Percentiles rank a stretch among this genome's conserved stretches.
Evolutionary conservation across 1,139 yeast species (phyloP).

Genomic region (Insectozyma bohioensis): DNA sequence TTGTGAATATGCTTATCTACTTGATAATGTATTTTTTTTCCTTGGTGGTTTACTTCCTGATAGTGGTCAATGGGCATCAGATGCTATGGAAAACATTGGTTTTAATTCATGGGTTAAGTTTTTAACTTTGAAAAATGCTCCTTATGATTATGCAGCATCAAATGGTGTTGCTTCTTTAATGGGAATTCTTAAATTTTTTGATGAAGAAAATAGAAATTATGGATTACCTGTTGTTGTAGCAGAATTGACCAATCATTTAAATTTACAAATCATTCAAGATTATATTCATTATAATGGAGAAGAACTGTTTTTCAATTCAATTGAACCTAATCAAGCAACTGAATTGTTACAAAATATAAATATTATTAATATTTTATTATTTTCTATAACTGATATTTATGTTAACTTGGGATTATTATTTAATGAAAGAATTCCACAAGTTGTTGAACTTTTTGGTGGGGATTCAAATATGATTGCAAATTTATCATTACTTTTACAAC

Average conservation of each 20-base stretch:
- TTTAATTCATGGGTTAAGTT: conserved; percentile 46
- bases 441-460: conserved; percentile 43
- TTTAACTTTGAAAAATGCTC: conserved; percentile 47
- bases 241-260: conserved; percentile 16
- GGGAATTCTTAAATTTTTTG: conserved; percentile 55
- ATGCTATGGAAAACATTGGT: conserved; percentile 38
- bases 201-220: conserved; percentile 53
- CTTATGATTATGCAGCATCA: conserved; percentile 61
- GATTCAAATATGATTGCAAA: conserved; percentile 23
- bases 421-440: conserved; percentile 46
- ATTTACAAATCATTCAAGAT: conserved; percentile 16
- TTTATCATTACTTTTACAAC: conserved; percentile 45
- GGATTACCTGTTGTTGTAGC: conserved; percentile 36
- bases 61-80: conserved; percentile 49
- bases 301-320: conserved; percentile 27
- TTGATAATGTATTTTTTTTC: conserved; percentile 50
- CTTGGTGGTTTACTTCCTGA: conserved; percentile 48
- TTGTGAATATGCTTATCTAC: conserved; percentile 37
- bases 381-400: conserved; percentile 52
- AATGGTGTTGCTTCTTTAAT: conserved; percentile 53
- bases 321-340: conserved; percentile 30
- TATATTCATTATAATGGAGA: conserved; percentile 19
- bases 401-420: conserved; percentile 52
- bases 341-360: conserved; percentile 34
- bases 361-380: conserved; percentile 39